Conservation (phyloP, 2,329 filamentous ascomycete genomes). For the Colletotrichum lentis region DNA sequence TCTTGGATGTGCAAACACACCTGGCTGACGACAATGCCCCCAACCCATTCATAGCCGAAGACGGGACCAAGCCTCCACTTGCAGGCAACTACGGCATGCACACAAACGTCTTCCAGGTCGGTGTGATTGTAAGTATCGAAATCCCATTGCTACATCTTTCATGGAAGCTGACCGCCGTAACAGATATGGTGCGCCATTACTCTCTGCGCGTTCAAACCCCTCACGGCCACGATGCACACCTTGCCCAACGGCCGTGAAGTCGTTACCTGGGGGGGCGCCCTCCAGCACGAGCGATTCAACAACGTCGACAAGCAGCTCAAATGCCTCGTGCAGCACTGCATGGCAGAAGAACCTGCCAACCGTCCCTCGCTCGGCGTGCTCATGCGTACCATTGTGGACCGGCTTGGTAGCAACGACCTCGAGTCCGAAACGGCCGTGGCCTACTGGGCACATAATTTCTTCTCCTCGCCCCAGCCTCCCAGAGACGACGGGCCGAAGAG, state of each 20-base stretch:
- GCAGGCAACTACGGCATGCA: constrained; percentile 40
- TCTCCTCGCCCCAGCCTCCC: constrained; percentile 13
- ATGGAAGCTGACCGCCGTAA: neutral
- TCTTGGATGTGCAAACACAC: constrained; percentile 2
- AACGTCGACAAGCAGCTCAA: constrained; percentile 41
- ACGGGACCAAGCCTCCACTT: constrained; percentile 21
- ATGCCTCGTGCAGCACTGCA: constrained; percentile 41
- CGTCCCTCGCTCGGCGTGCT: constrained; percentile 42
- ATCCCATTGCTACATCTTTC: no score
- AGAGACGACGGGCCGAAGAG: neutral
- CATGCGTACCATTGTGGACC: constrained; percentile 37
- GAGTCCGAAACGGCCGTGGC: constrained; percentile 35
- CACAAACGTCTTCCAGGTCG: constrained; percentile 38
- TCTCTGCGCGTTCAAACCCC: constrained; percentile 1
- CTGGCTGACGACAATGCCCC: constrained; percentile 3
- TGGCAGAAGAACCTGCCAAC: constrained; percentile 42
- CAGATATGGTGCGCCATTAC: constrained; percentile 38
- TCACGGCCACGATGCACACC: neutral
- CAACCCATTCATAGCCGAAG: constrained; percentile 11
- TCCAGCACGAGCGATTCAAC: constrained; percentile 18
- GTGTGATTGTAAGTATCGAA: constrained; percentile 30
- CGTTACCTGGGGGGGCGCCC: constrained; percentile 30
- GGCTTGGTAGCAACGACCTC: constrained; percentile 34
- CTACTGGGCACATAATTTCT: constrained; percentile 34
- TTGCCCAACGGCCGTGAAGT: neutral